Evolutionary conservation across 1,139 yeast species (phyloP).

Genomic region (Blastobotrys elegans): DNA sequence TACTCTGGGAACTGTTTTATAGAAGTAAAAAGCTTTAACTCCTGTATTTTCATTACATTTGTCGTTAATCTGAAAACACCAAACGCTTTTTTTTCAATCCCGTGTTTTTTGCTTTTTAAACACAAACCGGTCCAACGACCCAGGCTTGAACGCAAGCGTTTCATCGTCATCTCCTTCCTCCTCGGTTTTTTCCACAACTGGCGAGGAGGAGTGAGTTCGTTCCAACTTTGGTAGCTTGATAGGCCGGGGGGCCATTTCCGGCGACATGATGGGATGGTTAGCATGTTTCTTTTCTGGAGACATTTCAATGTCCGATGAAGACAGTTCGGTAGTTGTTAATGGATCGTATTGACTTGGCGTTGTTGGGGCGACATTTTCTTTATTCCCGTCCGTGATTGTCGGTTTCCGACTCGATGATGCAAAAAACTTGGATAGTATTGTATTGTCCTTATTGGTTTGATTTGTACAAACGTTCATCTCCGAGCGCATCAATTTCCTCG

Average conservation of each 20-base stretch:
- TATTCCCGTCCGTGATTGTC: not conserved
- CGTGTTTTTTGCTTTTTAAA: constrained; percentile 3
- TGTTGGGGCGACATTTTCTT: constrained; percentile 6
- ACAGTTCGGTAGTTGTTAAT: not conserved
- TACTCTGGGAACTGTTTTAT: constrained; percentile 45
- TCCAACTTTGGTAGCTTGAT: not conserved
- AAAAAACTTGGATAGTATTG: constrained; percentile 1
- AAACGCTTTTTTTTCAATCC: too few species aligned
- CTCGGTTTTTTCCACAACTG: not conserved
- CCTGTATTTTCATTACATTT: too few species aligned
- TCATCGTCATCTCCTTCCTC: not conserved
- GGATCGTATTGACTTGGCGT: not conserved
- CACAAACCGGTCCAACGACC: constrained; percentile 8
- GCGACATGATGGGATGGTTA: not conserved
- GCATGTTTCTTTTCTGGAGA: not conserved
- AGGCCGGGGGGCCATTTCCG: not conserved
- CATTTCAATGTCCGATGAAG: not conserved
- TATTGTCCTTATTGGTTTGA: not conserved
- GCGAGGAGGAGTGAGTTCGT: not conserved
- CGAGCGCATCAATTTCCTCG: constrained; percentile 1
- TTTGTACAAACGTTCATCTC: too few species aligned
- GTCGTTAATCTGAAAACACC: too few species aligned
- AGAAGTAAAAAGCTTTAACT: constrained; percentile 1
- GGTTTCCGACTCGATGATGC: not conserved
- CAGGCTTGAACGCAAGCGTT: constrained; percentile 9